Conservation (phyloP, 208 protist species). For the Polymyxa betae region DNA sequence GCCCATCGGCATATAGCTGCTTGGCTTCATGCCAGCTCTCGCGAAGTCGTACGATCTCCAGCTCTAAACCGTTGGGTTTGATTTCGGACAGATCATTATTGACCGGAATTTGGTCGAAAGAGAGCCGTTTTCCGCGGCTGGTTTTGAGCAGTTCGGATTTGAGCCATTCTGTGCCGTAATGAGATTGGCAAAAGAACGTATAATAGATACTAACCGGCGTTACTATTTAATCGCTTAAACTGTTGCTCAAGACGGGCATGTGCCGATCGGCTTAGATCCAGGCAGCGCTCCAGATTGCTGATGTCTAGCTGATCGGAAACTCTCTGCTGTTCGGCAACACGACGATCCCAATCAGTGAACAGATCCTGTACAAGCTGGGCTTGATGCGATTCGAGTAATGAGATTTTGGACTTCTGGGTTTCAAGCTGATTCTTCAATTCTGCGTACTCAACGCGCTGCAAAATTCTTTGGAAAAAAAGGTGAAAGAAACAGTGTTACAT, state of each 20-base stretch:
- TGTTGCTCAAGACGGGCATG: not conserved
- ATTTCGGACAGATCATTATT: too few species aligned
- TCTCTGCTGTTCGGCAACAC: not conserved
- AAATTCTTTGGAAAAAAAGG: not conserved
- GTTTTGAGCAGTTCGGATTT: too few species aligned
- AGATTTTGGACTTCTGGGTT: not conserved
- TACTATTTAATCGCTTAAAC: not conserved
- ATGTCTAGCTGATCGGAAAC: not conserved
- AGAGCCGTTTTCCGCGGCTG: too few species aligned
- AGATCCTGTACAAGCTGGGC: not conserved
- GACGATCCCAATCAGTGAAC: not conserved
- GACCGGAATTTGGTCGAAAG: too few species aligned
- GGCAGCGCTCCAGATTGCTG: not conserved
- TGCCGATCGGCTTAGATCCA: not conserved
- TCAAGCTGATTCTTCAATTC: not conserved
- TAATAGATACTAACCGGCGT: too few species aligned
- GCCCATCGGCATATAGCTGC: too few species aligned
- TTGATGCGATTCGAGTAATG: not conserved
- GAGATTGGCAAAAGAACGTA: too few species aligned
- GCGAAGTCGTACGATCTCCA: too few species aligned
- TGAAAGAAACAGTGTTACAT: not conserved
- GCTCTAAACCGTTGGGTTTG: too few species aligned
- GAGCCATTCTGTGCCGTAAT: too few species aligned
- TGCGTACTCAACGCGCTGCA: not conserved
- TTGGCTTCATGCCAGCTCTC: too few species aligned